Evolutionary conservation across 148 eudicot genomes (phyloP).

Genomic region (Rhododendron vialii): DNA sequence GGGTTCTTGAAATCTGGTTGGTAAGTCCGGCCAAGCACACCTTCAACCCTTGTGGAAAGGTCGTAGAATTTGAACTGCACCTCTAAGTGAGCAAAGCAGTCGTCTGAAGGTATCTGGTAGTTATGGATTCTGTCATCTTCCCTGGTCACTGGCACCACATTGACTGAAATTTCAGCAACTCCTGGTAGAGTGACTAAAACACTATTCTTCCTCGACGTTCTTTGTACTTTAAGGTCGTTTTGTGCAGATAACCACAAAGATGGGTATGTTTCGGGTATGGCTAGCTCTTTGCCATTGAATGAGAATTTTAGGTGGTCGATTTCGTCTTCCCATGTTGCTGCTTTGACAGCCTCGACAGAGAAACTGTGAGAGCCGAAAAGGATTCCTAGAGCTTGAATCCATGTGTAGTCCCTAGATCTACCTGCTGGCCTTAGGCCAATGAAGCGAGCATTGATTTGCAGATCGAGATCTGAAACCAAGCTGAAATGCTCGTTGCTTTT

Average conservation of each 20-base stretch:
- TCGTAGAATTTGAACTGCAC: constrained; percentile 50
- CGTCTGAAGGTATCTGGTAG: constrained; percentile 45
- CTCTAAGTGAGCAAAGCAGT: constrained; percentile 67
- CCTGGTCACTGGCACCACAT: constrained; percentile 28
- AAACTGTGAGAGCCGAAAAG: constrained; percentile 21
- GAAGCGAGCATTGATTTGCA: constrained; percentile 25
- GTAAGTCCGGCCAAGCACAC: constrained; percentile 66
- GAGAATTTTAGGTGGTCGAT: constrained; percentile 28
- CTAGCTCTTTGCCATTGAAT: constrained; percentile 10
- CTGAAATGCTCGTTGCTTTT: constrained; percentile 21
- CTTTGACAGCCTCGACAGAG: constrained; percentile 27
- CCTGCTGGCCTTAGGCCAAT: constrained; percentile 19
- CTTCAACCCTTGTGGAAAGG: constrained; percentile 42
- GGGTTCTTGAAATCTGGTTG: constrained; percentile 59
- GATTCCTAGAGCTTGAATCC: constrained; percentile 24
- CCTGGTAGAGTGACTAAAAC: constrained; percentile 14
- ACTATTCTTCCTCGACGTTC: constrained; percentile 26
- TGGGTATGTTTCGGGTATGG: constrained; percentile 18
- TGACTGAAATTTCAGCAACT: constrained; percentile 18
- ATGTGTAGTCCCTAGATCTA: constrained; percentile 17
- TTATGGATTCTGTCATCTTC: constrained; percentile 23
- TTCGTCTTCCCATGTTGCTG: constrained; percentile 25
- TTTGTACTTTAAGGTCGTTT: constrained; percentile 15
- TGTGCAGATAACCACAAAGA: constrained; percentile 22
- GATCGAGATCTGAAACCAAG: constrained; percentile 13